These are phyloP conservation scores for Fusarium metavorans DNA, from an alignment of 2,329 filamentous ascomycete genomes.

Conservation along the genomic window DNA sequence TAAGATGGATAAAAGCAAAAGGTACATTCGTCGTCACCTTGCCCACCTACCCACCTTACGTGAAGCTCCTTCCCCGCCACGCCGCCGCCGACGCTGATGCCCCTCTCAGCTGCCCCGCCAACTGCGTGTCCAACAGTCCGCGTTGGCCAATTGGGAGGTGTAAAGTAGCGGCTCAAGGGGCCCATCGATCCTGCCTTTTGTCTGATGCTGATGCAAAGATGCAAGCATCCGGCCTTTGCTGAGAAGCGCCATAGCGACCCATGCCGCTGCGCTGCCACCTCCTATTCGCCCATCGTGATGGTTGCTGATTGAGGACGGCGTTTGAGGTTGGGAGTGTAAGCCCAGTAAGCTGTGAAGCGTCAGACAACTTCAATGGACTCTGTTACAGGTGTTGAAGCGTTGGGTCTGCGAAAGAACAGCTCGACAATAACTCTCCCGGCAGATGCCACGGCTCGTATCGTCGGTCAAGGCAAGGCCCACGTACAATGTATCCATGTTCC, in stretches of 20 bases:
- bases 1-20: not conserved
- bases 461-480: not conserved
- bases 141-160: conserved; percentile 28
- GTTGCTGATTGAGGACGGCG: conserved; percentile 4
- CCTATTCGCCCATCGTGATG: conserved; percentile 35
- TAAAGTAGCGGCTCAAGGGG: conserved; percentile 17
- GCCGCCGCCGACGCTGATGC: conserved; percentile 31
- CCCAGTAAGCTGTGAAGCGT: not conserved
- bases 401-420: not conserved
- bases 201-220: conserved; percentile 31
- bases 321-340: conserved; percentile 23
- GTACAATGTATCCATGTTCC: not conserved
- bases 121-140: conserved; percentile 31
- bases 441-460: conserved; percentile 1
- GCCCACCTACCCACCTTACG: conserved; percentile 4
- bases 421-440: not conserved
- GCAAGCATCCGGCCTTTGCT: conserved; percentile 8
- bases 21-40: not conserved
- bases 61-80: conserved; percentile 41
- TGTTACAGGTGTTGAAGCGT: not conserved
- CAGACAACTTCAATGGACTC: not conserved
- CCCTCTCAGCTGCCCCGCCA: conserved; percentile 47
- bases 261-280: conserved; percentile 37
- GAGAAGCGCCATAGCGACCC: conserved; percentile 30
- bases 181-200: conserved; percentile 29